Percentiles rank a stretch among this genome's conserved stretches.
phyloP scores from a whole-genome alignment of 2,329 filamentous ascomycete genomes.

The Alternaria sp. region DNA sequence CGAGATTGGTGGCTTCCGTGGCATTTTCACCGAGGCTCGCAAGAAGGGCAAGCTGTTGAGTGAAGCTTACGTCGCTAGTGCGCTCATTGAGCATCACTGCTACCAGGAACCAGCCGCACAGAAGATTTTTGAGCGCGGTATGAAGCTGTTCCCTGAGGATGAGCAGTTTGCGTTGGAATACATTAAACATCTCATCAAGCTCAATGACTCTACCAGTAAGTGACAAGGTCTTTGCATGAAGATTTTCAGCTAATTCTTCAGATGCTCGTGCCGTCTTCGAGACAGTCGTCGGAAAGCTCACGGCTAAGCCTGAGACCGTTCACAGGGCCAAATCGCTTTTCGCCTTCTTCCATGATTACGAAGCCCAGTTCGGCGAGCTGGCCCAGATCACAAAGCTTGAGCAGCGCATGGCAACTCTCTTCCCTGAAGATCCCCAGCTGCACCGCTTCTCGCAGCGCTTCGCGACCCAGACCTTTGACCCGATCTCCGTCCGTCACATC shows the following conservation, averaged over 20 bases:
- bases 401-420: conserved; percentile 91
- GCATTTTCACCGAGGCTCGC: conserved; percentile 87
- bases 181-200: conserved; percentile 89
- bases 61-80: conserved; percentile 93
- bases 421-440: conserved; percentile 82
- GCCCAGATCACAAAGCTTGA: conserved; percentile 90
- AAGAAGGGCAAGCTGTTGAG: conserved; percentile 87
- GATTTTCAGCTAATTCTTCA: conserved; percentile 40
- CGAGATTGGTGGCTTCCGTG: conserved; percentile 76
- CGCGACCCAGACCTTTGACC: conserved; percentile 72
- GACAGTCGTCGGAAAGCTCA: conserved; percentile 83
- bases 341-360: conserved; percentile 91
- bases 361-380: conserved; percentile 91
- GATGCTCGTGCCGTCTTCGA: conserved; percentile 97
- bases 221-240: background rate
- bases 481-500: conserved; percentile 79
- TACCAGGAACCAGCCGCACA: conserved; percentile 92
- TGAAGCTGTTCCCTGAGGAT: conserved; percentile 91
- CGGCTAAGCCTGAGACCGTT: conserved; percentile 75
- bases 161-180: conserved; percentile 95
- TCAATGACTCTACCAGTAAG: conserved; percentile 92
- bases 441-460: conserved; percentile 79
- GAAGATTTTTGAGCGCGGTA: conserved; percentile 94
- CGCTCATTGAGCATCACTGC: conserved; percentile 91
- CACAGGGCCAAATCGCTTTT: conserved; percentile 84